Evolutionary conservation across 257 asterid genomes (phyloP).

Genomic region (Buddleja alternifolia): DNA sequence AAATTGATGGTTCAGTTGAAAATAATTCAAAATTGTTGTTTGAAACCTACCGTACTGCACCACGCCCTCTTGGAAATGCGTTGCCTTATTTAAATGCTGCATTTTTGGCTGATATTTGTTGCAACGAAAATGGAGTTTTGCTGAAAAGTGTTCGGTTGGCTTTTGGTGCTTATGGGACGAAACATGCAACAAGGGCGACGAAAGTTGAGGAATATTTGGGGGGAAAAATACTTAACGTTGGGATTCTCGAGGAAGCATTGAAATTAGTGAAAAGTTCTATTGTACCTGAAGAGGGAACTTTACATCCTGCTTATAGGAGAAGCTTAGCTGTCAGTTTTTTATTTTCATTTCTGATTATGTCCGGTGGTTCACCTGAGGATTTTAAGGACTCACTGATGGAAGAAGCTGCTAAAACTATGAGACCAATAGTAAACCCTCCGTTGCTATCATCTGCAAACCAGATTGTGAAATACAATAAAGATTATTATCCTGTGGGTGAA

Average conservation of each 20-base stretch:
- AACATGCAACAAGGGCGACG: constrained; percentile 56
- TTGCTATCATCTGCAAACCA: constrained; percentile 64
- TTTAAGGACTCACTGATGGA: constrained; percentile 20
- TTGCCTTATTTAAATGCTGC: constrained; percentile 71
- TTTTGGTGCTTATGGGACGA: constrained; percentile 69
- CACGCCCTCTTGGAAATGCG: constrained; percentile 73
- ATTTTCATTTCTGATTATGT: constrained; percentile 51
- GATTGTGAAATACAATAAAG: constrained; percentile 45
- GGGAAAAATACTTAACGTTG: constrained; percentile 41
- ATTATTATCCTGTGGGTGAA: constrained; percentile 73
- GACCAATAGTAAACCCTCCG: constrained; percentile 24
- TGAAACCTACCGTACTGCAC: constrained; percentile 64
- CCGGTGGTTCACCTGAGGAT: constrained; percentile 28
- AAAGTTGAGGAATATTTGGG: constrained; percentile 58
- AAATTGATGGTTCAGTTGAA: constrained; percentile 17
- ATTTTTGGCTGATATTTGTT: constrained; percentile 54
- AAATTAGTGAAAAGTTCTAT: constrained; percentile 51
- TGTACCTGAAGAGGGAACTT: constrained; percentile 56
- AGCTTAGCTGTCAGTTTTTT: constrained; percentile 66
- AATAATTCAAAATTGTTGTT: constrained; percentile 40
- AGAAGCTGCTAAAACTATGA: constrained; percentile 22
- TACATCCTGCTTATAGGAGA: constrained; percentile 54
- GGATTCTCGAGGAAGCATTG: constrained; percentile 49
- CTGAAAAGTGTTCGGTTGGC: constrained; percentile 46
- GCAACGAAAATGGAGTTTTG: constrained; percentile 34